Evolutionary conservation across 345 rosid genomes (phyloP).

Genomic region (Sapria himalayana): DNA sequence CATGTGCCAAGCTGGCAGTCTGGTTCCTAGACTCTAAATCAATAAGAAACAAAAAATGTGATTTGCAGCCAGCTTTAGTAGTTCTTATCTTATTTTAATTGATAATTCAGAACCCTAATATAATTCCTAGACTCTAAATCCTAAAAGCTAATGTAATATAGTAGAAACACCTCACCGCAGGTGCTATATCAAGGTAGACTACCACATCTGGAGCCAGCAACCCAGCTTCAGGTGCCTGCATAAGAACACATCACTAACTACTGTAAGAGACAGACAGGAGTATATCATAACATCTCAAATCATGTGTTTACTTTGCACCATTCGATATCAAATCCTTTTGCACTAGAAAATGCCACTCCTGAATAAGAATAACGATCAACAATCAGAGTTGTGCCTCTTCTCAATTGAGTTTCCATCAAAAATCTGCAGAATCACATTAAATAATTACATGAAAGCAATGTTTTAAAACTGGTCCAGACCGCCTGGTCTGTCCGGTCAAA

Average conservation of each 20-base stretch:
- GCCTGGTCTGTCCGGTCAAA: too few relatives aligned
- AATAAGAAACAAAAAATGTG: too few relatives aligned
- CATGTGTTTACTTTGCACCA: conserved; percentile 60
- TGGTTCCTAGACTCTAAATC: too few relatives aligned
- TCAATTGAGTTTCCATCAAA: conserved; percentile 62
- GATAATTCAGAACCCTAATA: too few relatives aligned
- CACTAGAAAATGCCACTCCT: conserved; percentile 82
- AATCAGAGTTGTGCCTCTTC: conserved; percentile 49
- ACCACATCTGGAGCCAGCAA: conserved; percentile 68
- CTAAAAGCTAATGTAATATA: too few relatives aligned
- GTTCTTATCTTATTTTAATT: too few relatives aligned
- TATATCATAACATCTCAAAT: neutral
- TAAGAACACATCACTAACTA: conserved; percentile 3
- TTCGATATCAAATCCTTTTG: conserved; percentile 62
- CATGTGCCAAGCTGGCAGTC: too few relatives aligned
- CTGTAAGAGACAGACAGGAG: too few relatives aligned
- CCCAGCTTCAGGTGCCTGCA: conserved; percentile 57
- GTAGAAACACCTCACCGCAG: conserved; percentile 33
- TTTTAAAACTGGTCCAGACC: too few relatives aligned
- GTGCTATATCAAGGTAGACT: conserved; percentile 49
- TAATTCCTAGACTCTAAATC: too few relatives aligned
- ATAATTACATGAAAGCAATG: too few relatives aligned
- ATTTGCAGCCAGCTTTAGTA: too few relatives aligned
- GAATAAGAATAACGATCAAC: conserved; percentile 88
- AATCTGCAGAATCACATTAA: conserved; percentile 25